phyloP scores from a whole-genome alignment of 2,329 filamentous ascomycete species.

The Uncinocarpus reesii region DNA sequence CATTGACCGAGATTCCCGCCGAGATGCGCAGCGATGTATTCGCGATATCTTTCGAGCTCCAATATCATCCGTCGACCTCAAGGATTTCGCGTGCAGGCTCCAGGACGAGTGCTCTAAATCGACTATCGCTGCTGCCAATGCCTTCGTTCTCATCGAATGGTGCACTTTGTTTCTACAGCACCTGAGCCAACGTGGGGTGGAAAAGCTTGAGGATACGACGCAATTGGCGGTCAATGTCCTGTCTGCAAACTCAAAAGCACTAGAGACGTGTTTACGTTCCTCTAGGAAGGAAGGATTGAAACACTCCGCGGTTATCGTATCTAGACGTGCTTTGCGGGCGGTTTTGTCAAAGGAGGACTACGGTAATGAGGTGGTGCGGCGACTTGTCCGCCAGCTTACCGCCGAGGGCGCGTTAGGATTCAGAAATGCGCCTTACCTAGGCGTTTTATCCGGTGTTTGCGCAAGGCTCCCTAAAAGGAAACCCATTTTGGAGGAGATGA shows the following conservation, averaged over 20 bases:
- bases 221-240: slow-evolving; percentile 51
- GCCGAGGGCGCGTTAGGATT: slow-evolving; percentile 55
- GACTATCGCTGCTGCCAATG: slow-evolving; percentile 65
- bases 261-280: slow-evolving; percentile 68
- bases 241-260: slow-evolving; percentile 56
- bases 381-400: slow-evolving; percentile 57
- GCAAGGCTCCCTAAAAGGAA: slow-evolving; percentile 57
- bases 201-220: slow-evolving; percentile 54
- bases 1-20: slow-evolving; percentile 70
- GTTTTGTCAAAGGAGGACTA: slow-evolving; percentile 52
- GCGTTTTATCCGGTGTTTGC: slow-evolving; percentile 78
- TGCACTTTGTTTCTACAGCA: slow-evolving; percentile 67
- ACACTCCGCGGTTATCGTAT: slow-evolving; percentile 64
- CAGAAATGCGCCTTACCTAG: slow-evolving; percentile 67
- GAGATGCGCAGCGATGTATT: slow-evolving; percentile 73
- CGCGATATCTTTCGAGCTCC: slow-evolving; percentile 53
- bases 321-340: slow-evolving; percentile 67
- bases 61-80: slow-evolving; percentile 39
- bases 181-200: slow-evolving; percentile 41
- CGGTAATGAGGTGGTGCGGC: slow-evolving; percentile 51
- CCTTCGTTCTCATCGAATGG: slow-evolving; percentile 88
- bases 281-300: slow-evolving; percentile 54
- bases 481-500: slow-evolving; percentile 52
- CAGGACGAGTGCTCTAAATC: slow-evolving; percentile 64
- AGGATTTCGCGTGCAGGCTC: slow-evolving; percentile 56